Conservation (phyloP, 768 basidiomycete genomes). For the Pulveroboletus frians region DNA sequence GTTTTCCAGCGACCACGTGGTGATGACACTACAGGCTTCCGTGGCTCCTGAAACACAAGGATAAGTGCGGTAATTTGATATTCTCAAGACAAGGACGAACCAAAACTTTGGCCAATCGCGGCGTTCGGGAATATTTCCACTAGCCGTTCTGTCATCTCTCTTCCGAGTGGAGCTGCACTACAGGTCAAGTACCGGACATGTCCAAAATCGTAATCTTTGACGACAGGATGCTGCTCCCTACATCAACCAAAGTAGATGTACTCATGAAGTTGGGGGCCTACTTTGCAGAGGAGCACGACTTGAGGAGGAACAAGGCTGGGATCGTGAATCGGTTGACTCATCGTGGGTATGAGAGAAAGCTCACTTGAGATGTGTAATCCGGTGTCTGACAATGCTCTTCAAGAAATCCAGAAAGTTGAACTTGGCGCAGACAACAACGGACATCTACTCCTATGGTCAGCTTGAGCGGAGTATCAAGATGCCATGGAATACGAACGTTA, state of each 20-base stretch:
- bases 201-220: slow-evolving; percentile 37
- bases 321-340: neutral
- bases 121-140: slow-evolving; percentile 43
- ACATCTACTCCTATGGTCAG: slow-evolving; percentile 37
- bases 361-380: slow-evolving; percentile 42
- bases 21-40: slow-evolving; percentile 53
- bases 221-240: slow-evolving; percentile 33
- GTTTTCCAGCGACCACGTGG: slow-evolving; percentile 41
- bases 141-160: slow-evolving; percentile 45
- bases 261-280: slow-evolving; percentile 9
- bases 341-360: slow-evolving; percentile 7
- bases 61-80: neutral
- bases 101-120: slow-evolving; percentile 59
- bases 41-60: slow-evolving; percentile 45
- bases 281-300: slow-evolving; percentile 48
- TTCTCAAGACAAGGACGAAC: slow-evolving; percentile 26
- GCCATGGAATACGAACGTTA: slow-evolving; percentile 38
- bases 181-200: slow-evolving; percentile 34
- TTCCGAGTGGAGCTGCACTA: slow-evolving; percentile 57
- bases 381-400: slow-evolving; percentile 41
- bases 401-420: slow-evolving; percentile 44
- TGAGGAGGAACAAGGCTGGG: slow-evolving; percentile 44
- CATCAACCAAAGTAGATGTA: neutral
- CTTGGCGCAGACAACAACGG: slow-evolving; percentile 42
- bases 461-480: neutral